Percentiles rank a stretch among this genome's conserved stretches.
phyloP scores from a whole-genome alignment of 2,329 filamentous ascomycete genomes.

The Ophiosphaerella korrae region DNA sequence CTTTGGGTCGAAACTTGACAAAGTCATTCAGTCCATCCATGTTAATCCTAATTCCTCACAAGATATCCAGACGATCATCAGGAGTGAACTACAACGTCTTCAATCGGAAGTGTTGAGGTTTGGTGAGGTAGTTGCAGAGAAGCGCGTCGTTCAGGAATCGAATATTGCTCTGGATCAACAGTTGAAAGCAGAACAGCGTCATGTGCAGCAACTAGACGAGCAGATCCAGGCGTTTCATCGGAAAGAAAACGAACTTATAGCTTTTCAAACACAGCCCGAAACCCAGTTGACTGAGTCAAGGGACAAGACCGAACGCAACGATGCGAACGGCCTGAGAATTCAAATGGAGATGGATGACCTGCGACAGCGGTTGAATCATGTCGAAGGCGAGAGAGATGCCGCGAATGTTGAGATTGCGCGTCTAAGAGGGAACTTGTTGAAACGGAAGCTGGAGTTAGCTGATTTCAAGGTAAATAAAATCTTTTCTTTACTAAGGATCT shows the following conservation, averaged over 20 bases:
- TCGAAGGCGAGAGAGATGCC: constrained; percentile 12
- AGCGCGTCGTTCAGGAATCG: constrained; percentile 12
- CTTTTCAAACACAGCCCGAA: constrained; percentile 16
- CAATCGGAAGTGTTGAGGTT: constrained; percentile 24
- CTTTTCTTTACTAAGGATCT: neutral
- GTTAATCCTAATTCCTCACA: constrained; percentile 2
- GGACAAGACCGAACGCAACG: neutral
- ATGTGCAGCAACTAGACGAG: constrained; percentile 15
- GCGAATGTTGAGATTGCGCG: constrained; percentile 7
- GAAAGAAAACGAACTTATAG: constrained; percentile 17
- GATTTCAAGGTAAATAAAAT: constrained; percentile 6
- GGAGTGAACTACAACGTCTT: constrained; percentile 21
- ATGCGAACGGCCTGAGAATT: constrained; percentile 1
- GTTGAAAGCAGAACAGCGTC: constrained; percentile 21
- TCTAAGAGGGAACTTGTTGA: constrained; percentile 7
- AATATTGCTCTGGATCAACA: constrained; percentile 21
- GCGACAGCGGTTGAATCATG: constrained; percentile 13
- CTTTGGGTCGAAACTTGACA: constrained; percentile 21
- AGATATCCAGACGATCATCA: constrained; percentile 15
- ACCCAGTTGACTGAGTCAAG: constrained; percentile 17
- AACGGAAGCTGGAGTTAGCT: constrained; percentile 4
- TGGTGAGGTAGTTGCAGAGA: constrained; percentile 22
- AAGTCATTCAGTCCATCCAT: constrained; percentile 7
- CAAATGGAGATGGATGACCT: constrained; percentile 16
- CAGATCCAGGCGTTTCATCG: constrained; percentile 8